A percentile compares a stretch with the other conserved stretches of the same genome.
Conservation (phyloP, 352 stramenopile species). For the Phytophthora capsici region DNA sequence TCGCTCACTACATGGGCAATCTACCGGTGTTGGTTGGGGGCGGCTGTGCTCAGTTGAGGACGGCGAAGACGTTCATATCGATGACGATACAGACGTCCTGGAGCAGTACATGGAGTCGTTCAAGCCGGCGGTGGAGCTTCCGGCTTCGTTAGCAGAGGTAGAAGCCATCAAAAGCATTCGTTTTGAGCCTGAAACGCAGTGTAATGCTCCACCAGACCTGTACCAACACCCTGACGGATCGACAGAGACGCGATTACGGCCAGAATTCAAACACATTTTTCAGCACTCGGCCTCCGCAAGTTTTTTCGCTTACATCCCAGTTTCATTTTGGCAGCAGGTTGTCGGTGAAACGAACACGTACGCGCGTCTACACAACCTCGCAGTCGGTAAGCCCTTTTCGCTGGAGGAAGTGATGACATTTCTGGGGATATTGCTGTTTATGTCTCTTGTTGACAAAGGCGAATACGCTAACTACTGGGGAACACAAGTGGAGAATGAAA, state of each 20-base stretch:
- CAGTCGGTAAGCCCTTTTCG: neutral
- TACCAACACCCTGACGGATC: conserved; percentile 13
- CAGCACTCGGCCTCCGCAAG: conserved; percentile 32
- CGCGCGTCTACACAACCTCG: neutral
- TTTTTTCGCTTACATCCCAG: conserved; percentile 33
- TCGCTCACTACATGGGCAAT: neutral
- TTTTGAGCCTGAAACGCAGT: conserved; percentile 6
- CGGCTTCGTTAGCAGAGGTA: neutral
- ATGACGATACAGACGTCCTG: neutral
- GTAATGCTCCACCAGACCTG: neutral
- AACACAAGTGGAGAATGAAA: conserved; percentile 22
- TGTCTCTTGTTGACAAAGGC: conserved; percentile 34
- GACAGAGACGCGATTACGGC: conserved; percentile 12
- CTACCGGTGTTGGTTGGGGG: neutral
- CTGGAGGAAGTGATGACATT: conserved; percentile 14
- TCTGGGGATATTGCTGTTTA: conserved; percentile 4
- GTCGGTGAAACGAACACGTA: conserved; percentile 25
- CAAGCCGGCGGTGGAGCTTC: conserved; percentile 1
- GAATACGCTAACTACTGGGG: conserved; percentile 43
- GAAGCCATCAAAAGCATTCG: conserved; percentile 10
- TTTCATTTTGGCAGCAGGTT: conserved; percentile 38
- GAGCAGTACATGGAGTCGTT: conserved; percentile 2
- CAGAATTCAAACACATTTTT: conserved; percentile 23
- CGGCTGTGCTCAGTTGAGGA: conserved; percentile 7
- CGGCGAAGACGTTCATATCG: neutral